These are phyloP conservation scores for Leersia perrieri DNA, from an alignment of 176 grass and related monocot genomes.

Conservation along the genomic window DNA sequence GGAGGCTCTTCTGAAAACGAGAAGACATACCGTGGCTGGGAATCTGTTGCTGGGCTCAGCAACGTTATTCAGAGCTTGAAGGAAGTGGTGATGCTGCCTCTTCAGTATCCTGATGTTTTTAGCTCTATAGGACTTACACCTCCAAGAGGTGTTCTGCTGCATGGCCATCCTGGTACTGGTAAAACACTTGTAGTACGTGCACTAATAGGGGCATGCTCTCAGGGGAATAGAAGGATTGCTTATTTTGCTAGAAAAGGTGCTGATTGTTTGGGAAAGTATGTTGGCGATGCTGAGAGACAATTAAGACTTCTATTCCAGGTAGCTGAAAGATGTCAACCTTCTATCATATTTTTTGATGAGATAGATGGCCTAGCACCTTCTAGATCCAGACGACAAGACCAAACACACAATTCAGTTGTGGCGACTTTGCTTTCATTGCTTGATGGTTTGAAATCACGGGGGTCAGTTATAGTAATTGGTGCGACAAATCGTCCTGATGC, in stretches of 20 bases:
- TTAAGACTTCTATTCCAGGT: conserved; percentile 96
- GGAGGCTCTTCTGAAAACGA: conserved; percentile 77
- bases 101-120: conserved; percentile 89
- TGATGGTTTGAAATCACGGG: conserved; percentile 96
- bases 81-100: conserved; percentile 91
- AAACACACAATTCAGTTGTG: conserved; percentile 99
- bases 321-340: conserved; percentile 94
- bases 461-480: conserved; percentile 96
- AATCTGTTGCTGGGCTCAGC: conserved; percentile 94
- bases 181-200: conserved; percentile 93
- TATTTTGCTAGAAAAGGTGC: conserved; percentile 99
- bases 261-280: conserved; percentile 99
- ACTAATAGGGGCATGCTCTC: conserved; percentile 93
- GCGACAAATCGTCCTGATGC: conserved; percentile 95
- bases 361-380: conserved; percentile 94
- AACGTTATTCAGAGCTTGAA: conserved; percentile 93
- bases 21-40: conserved; percentile 70
- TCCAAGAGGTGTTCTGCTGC: conserved; percentile 92
- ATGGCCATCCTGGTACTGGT: conserved; percentile 94
- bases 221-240: conserved; percentile 82
- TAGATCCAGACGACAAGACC: conserved; percentile 83
- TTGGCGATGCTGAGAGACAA: conserved; percentile 94
- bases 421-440: conserved; percentile 92
- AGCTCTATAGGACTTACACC: conserved; percentile 73
- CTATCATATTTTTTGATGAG: conserved; percentile 99